Evolutionary conservation across 2,329 filamentous ascomycete species (phyloP), one percentile per base, ranked within the genome.

Genomic region (Apiospora arundinis): DNA sequence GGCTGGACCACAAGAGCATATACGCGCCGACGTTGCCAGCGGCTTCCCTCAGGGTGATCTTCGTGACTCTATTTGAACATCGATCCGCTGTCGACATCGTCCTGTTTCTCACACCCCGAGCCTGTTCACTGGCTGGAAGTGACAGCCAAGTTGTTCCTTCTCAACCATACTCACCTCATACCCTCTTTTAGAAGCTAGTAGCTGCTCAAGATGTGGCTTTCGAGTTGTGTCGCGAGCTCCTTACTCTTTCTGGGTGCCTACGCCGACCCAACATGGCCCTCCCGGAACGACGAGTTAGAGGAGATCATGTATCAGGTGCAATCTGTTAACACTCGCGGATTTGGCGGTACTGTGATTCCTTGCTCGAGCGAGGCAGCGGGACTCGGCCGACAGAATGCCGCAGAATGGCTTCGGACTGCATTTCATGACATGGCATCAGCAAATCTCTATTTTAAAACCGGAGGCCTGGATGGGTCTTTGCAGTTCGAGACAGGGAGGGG

Each of bases 351-450:
- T 18, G 86, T 92, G 70, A 88, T 84, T 45, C 89, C 89, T 7
- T 91, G 89, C 80, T 83, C 82, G 60, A 87, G 83, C 73, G 84
- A 88, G 71, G 84, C 85, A 25, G 84, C 85, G 0, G 87, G 86
- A 0, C 82, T 85, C 2, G 89, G 89, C 65, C 86, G 89, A 67
- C 83, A 87, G 48, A 89, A 88, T 63, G 88, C 89, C 7, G 89
- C 89, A 8, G 89, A 91, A 78, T 91, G 89, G 89, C 79, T 91
- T 56, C 85, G 89, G 44, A 85, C 87, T 3, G 89, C 85, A 32
- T 91, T 91, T 73, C 89, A 91, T 79, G 89, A 91, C 77, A 89
- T 90, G 85, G 82, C 87, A 5, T 89, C 88, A 2, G 85, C 83
- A 42, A 89, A 88, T 75, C 77, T 81, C 16, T 85, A 80, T 73